phyloP scores from a whole-genome alignment of 2,329 filamentous ascomycete genomes.

The Pseudogymnoascus sp. region DNA sequence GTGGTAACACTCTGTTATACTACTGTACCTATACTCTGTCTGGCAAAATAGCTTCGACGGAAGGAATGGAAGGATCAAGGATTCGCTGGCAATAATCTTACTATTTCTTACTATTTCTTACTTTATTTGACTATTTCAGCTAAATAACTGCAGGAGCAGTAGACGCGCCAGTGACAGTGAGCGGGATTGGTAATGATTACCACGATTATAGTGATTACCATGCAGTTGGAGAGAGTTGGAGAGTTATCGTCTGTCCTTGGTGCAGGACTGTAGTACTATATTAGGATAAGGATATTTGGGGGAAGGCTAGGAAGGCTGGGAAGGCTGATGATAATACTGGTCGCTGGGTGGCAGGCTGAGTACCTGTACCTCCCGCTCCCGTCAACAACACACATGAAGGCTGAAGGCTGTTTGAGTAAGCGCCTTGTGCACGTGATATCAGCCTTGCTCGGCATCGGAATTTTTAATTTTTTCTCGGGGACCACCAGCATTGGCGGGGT shows the following conservation, averaged over 20 bases:
- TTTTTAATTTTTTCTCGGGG: background rate
- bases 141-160: background rate
- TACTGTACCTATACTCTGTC: background rate
- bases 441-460: background rate
- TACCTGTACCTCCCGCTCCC: constrained; percentile 4
- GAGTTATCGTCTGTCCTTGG: background rate
- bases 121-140: background rate
- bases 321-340: background rate
- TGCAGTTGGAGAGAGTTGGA: background rate
- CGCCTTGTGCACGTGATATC: background rate
- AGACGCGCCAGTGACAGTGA: background rate
- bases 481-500: background rate
- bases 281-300: background rate
- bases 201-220: background rate
- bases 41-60: background rate
- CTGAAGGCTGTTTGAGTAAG: background rate
- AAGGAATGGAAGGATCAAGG: background rate
- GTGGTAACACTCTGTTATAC: background rate
- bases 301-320: background rate
- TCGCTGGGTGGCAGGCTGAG: background rate
- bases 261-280: background rate
- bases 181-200: background rate
- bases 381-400: background rate
- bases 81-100: background rate
- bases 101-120: background rate